phyloP scores from a whole-genome alignment of 2,329 filamentous ascomycete genomes.

The Fusarium abutilonis region DNA sequence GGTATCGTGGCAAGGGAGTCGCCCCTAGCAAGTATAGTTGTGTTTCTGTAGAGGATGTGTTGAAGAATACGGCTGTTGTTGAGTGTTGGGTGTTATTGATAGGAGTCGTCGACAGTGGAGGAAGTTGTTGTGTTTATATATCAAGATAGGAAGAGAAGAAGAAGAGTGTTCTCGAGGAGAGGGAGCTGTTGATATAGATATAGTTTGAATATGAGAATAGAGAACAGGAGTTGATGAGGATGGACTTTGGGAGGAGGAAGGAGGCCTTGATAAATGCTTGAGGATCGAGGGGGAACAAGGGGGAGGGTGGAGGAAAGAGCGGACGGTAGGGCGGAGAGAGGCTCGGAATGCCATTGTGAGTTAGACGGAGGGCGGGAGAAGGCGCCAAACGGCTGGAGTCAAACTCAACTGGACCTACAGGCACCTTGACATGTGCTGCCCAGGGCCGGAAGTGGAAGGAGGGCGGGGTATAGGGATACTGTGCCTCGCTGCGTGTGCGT shows the following conservation, averaged over 20 bases:
- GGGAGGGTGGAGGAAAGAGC: slow-evolving; percentile 39
- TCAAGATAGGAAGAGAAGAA: slow-evolving; percentile 4
- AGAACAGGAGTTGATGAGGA: slow-evolving; percentile 22
- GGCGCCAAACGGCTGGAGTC: slow-evolving; percentile 28
- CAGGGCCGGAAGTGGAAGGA: slow-evolving; percentile 38
- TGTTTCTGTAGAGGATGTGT: slow-evolving; percentile 8
- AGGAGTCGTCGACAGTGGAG: slow-evolving; percentile 7
- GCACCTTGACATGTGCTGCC: slow-evolving; percentile 39
- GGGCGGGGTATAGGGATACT: slow-evolving; percentile 31
- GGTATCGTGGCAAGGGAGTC: slow-evolving; percentile 42
- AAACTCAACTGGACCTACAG: slow-evolving; percentile 15
- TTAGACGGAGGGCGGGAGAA: slow-evolving; percentile 26
- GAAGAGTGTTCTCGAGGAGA: background rate
- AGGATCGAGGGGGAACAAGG: slow-evolving; percentile 15
- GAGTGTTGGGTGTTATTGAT: slow-evolving; percentile 1
- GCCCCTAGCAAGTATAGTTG: slow-evolving; percentile 38
- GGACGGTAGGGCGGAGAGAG: slow-evolving; percentile 33
- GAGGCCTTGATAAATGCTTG: slow-evolving; percentile 37
- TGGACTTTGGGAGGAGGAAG: slow-evolving; percentile 26
- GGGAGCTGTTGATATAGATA: background rate
- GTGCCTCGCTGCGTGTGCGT: slow-evolving; percentile 10
- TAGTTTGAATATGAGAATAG: slow-evolving; percentile 14
- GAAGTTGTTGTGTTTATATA: slow-evolving; percentile 11
- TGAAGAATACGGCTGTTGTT: slow-evolving; percentile 7
- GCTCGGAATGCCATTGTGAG: slow-evolving; percentile 34